phyloP scores from a whole-genome alignment of 352 stramenopile genomes.

The Elongisporangium anandrum region DNA sequence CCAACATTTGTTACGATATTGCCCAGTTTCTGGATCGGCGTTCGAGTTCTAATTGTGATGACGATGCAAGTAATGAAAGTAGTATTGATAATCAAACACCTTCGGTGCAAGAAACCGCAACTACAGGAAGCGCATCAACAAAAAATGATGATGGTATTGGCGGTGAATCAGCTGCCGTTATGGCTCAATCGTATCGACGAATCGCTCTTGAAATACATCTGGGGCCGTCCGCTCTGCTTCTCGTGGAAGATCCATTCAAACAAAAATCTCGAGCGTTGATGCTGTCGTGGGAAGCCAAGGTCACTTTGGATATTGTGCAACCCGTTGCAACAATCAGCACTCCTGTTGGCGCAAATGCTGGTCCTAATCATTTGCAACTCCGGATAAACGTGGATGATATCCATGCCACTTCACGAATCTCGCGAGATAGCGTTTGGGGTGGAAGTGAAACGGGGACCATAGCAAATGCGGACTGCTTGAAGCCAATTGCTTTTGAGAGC shows the following conservation, averaged over 20 bases:
- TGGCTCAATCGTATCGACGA: constrained; percentile 31
- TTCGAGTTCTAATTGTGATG: constrained; percentile 2
- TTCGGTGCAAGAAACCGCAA: background rate
- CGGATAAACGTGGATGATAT: constrained; percentile 60
- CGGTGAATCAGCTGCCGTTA: constrained; percentile 3
- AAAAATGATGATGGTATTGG: background rate
- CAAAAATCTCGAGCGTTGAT: constrained; percentile 67
- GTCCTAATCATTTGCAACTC: constrained; percentile 55
- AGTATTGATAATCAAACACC: background rate
- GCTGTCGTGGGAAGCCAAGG: constrained; percentile 72
- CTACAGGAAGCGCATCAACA: background rate
- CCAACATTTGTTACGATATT: constrained; percentile 79
- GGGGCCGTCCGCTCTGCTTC: constrained; percentile 55
- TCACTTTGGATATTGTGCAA: constrained; percentile 28
- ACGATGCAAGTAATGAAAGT: background rate
- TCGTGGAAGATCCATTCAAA: constrained; percentile 73
- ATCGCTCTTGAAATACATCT: constrained; percentile 56
- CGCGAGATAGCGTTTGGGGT: constrained; percentile 65
- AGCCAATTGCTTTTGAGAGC: constrained; percentile 67
- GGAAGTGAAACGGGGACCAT: constrained; percentile 18
- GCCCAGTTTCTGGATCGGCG: constrained; percentile 56
- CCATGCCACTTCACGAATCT: constrained; percentile 71
- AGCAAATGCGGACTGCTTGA: constrained; percentile 69
- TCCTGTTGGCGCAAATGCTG: background rate
- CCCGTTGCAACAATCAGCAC: constrained; percentile 4